These are phyloP conservation scores for Candida schatavii DNA, from an alignment of 805 yeast genomes.

Conservation along the genomic window DNA sequence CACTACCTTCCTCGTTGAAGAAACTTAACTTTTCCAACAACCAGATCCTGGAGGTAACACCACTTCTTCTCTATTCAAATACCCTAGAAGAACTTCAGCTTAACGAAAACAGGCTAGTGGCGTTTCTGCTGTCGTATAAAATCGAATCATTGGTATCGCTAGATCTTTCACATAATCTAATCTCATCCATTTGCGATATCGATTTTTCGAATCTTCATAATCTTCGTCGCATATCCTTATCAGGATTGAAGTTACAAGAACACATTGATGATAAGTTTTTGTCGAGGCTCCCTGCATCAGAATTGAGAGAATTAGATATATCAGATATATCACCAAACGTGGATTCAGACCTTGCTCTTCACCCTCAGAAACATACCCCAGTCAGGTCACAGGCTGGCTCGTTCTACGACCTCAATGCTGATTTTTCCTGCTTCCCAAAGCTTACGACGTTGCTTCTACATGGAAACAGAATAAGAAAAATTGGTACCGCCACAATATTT, in stretches of 20 bases:
- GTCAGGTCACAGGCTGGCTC: too few species aligned
- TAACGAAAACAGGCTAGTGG: slow-evolving; percentile 1
- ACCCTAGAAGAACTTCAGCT: slow-evolving; percentile 10
- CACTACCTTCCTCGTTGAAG: slow-evolving; percentile 15
- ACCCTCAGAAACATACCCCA: too few species aligned
- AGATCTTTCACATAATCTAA: slow-evolving; percentile 1
- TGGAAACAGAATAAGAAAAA: neutral
- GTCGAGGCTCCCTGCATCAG: neutral
- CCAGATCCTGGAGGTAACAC: slow-evolving; percentile 12
- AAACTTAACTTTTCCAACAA: slow-evolving; percentile 14
- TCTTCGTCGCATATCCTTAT: neutral
- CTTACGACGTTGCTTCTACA: neutral
- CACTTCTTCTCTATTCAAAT: slow-evolving; percentile 4
- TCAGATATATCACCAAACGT: neutral
- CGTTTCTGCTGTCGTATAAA: slow-evolving; percentile 2
- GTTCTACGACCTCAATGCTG: slow-evolving; percentile 1
- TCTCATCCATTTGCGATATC: neutral
- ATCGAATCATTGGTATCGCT: neutral
- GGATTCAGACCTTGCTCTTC: too few species aligned
- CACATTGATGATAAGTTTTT: neutral
- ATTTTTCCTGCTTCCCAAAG: neutral
- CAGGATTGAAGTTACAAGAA: neutral
- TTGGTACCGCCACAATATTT: neutral
- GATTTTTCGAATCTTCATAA: neutral
- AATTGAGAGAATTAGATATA: neutral